Evolutionary conservation across 2,329 filamentous ascomycete species (phyloP).

Genomic region (Zelopaecilomyces penicillatus): DNA sequence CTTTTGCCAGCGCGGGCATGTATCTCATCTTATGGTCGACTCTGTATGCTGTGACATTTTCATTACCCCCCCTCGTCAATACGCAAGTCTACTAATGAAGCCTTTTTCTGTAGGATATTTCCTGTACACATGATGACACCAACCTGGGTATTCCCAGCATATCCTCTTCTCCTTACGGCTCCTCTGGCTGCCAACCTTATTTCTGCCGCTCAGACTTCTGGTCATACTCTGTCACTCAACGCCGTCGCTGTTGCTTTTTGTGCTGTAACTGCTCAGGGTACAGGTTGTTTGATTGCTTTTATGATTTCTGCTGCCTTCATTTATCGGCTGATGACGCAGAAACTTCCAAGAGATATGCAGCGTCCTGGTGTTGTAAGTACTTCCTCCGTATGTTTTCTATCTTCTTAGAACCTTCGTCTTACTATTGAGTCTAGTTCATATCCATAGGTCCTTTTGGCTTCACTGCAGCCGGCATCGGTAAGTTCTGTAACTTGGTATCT

Average conservation of each 20-base stretch:
- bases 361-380: conserved; percentile 59
- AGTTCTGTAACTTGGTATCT: neutral
- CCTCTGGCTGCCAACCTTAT: conserved; percentile 59
- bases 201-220: conserved; percentile 23
- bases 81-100: neutral
- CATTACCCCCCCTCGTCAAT: neutral
- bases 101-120: conserved; percentile 30
- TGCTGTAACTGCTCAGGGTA: conserved; percentile 44
- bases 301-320: conserved; percentile 82
- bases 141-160: conserved; percentile 81
- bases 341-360: conserved; percentile 66
- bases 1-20: conserved; percentile 58
- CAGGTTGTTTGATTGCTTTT: conserved; percentile 50
- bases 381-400: neutral
- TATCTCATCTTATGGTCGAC: conserved; percentile 66
- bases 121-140: conserved; percentile 79
- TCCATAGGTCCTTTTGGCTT: conserved; percentile 67
- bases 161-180: conserved; percentile 68
- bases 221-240: conserved; percentile 21
- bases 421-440: conserved; percentile 49
- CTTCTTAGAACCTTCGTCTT: neutral
- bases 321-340: conserved; percentile 82
- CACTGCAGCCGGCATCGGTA: conserved; percentile 36
- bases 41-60: conserved; percentile 28
- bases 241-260: conserved; percentile 39